phyloP scores from a whole-genome alignment of 345 rosid genomes.

The Rubroshorea leprosula region DNA sequence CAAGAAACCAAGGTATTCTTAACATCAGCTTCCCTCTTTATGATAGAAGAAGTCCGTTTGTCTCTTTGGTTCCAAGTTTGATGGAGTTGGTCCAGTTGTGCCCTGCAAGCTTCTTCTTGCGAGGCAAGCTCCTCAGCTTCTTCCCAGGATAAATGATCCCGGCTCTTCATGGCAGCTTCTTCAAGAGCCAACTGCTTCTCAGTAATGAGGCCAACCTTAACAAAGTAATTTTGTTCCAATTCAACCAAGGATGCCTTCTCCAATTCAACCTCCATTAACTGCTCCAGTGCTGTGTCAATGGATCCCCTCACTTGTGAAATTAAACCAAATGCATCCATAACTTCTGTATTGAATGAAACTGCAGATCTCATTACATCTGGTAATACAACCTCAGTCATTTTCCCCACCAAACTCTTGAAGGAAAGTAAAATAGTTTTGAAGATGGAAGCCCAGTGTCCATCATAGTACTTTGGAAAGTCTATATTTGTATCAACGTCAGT shows the following conservation, averaged over 20 bases:
- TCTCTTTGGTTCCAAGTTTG: constrained; percentile 82
- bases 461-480: constrained; percentile 30
- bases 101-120: constrained; percentile 93
- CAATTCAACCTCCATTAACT: constrained; percentile 66
- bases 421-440: constrained; percentile 52
- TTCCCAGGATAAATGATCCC: constrained; percentile 95
- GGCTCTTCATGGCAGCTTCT: constrained; percentile 73
- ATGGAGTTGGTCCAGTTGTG: constrained; percentile 76
- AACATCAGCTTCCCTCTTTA: constrained; percentile 57
- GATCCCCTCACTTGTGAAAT: constrained; percentile 76
- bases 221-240: constrained; percentile 74
- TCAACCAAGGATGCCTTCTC: constrained; percentile 73
- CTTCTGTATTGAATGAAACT: constrained; percentile 61
- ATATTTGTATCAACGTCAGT: constrained; percentile 23
- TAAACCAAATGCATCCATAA: constrained; percentile 77
- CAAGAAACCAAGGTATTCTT: constrained; percentile 48
- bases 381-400: constrained; percentile 63
- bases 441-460: constrained; percentile 52
- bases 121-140: constrained; percentile 96
- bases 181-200: constrained; percentile 81
- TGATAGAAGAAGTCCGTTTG: constrained; percentile 48
- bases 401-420: constrained; percentile 49
- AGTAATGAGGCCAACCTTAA: constrained; percentile 75
- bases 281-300: constrained; percentile 69
- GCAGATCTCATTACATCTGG: constrained; percentile 62